Conservation (phyloP, 768 basidiomycete species). For the Leucosporidium scottii region DNA sequence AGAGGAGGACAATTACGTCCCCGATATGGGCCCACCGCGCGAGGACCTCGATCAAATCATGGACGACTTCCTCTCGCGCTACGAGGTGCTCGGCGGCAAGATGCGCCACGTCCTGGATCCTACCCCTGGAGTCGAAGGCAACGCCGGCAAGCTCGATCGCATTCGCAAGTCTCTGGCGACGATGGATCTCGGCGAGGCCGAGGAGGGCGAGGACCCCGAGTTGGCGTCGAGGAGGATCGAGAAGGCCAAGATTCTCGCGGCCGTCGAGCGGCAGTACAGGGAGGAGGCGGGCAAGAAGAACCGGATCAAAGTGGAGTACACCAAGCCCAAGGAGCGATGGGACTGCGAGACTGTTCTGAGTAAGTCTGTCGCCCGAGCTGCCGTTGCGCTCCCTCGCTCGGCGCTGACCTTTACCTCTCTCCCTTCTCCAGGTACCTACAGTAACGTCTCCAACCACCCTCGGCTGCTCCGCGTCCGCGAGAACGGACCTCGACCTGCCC, state of each 20-base stretch:
- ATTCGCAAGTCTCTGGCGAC: constrained; percentile 55
- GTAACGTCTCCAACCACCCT: constrained; percentile 97
- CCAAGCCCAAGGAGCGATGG: constrained; percentile 62
- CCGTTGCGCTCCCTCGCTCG: neutral
- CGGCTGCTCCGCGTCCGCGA: constrained; percentile 68
- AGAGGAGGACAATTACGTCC: constrained; percentile 48
- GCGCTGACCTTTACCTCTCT: neutral
- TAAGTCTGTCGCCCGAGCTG: constrained; percentile 46
- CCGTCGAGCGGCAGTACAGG: constrained; percentile 40
- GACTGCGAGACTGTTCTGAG: constrained; percentile 94
- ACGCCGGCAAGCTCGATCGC: constrained; percentile 61
- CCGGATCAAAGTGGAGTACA: constrained; percentile 41
- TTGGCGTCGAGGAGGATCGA: constrained; percentile 22
- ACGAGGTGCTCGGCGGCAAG: constrained; percentile 81
- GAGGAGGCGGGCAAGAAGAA: constrained; percentile 41
- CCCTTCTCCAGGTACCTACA: constrained; percentile 72
- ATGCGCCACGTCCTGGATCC: constrained; percentile 56
- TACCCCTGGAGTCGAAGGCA: neutral
- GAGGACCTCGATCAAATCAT: constrained; percentile 86
- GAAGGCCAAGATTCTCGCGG: constrained; percentile 31
- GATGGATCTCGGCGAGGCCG: constrained; percentile 38
- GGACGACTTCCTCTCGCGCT: constrained; percentile 86
- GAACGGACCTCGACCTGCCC: constrained; percentile 49
- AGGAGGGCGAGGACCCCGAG: constrained; percentile 48
- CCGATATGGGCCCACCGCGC: constrained; percentile 65